These are phyloP conservation scores for Pseudocercospora vitis DNA, from an alignment of 2,329 filamentous ascomycete genomes.

Conservation along the genomic window DNA sequence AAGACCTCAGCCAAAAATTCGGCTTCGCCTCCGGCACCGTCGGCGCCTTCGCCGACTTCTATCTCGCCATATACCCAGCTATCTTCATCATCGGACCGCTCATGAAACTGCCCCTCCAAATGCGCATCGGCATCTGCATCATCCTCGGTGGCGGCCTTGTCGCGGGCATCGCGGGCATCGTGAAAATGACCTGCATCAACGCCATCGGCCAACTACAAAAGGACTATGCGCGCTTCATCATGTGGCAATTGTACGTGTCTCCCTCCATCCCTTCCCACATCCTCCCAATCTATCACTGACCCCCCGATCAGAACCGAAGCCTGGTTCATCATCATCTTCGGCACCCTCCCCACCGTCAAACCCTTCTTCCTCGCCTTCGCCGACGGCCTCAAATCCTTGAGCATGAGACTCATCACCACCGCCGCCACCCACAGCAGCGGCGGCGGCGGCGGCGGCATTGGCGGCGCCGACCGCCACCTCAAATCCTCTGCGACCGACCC, in stretches of 20 bases:
- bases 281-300: not conserved
- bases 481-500: too few relatives aligned
- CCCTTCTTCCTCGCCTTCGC: conserved; percentile 19
- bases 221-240: not conserved
- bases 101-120: conserved; percentile 13
- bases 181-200: conserved; percentile 17
- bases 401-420: not conserved
- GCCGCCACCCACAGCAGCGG: too few relatives aligned
- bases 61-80: conserved; percentile 20
- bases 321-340: conserved; percentile 30
- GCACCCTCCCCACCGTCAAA: conserved; percentile 21
- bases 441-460: too few relatives aligned
- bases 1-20: conserved; percentile 5
- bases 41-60: conserved; percentile 23
- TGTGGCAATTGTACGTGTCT: not conserved
- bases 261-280: not conserved
- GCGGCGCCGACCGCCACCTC: too few relatives aligned
- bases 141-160: conserved; percentile 23
- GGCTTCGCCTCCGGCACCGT: conserved; percentile 15
- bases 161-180: conserved; percentile 23
- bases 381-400: not conserved
- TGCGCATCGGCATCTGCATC: conserved; percentile 19
- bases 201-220: not conserved
- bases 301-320: conserved; percentile 14
- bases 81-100: conserved; percentile 24